Base-by-base conservation (phyloP, 1,284 basidiomycete species). In the Malassezia brasiliensis region DNA sequence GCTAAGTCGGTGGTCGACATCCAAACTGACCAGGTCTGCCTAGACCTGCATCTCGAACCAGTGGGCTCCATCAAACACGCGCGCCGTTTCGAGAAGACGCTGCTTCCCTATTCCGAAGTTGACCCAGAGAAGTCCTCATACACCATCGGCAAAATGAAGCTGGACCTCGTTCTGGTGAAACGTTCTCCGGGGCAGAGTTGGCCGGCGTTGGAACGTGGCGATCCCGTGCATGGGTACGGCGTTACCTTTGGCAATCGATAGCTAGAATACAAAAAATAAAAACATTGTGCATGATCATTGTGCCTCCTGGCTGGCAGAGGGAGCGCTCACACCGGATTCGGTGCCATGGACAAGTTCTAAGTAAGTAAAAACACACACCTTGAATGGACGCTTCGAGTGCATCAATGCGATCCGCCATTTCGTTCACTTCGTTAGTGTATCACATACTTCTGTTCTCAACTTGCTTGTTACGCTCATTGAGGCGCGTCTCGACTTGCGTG, bases 381-480 rank as follows among this genome's bases (percentile, higher is more conserved):
- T 71, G 68, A 50, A 73, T 73, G 12, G 65, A 67, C 37, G 20
- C 55, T 42, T 73, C 71, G 11, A 73, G 49, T 14, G 69, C 66
- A 41, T 73, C 71, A 51, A 73, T 70, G 20, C 71, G 58, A 11
- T 49, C 61, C 28, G 67, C 65, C 71, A 73, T 73, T 31, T 72
- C 71, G 52, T 62, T 67, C 69, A 73, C 70, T 73, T 60, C 36
- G 35, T 20, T 17, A 14, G 14, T 8, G 3, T 6, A 1, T 12
- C 11, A 68, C 70, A 58, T 59, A 73, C 70, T 73, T 5, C 71
- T 49, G 2, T 55, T 45, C 31, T 60, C 62, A 12, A 73, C 66
- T 37, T 72, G 68, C 17, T 57, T 58, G 38, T 63, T 66, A 58
- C 68, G 66, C 38, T 63, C 64, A 11, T 65, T 64, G 35, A 72